A percentile compares a stretch with the other conserved stretches of the same genome.
These are phyloP conservation scores for Tolypocladium paradoxum DNA, from an alignment of 2,329 filamentous ascomycete species.

Conservation along the genomic window DNA sequence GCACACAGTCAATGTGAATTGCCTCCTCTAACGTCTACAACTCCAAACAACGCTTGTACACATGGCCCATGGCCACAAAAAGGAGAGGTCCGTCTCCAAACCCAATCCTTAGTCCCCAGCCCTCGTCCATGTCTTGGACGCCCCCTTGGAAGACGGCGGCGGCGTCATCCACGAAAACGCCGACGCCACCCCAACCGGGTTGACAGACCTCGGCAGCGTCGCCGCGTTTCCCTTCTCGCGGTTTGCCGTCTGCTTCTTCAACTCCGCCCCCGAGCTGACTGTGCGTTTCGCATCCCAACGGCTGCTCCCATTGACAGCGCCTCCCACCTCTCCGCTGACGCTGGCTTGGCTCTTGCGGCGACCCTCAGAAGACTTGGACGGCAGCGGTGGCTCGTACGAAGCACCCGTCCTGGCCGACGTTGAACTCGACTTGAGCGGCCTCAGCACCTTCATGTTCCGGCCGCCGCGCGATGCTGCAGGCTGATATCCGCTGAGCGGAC, in stretches of 20 bases:
- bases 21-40: not conserved
- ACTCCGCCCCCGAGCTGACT: slow-evolving; percentile 30
- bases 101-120: slow-evolving; percentile 6
- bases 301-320: slow-evolving; percentile 15
- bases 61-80: not conserved
- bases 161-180: slow-evolving; percentile 88
- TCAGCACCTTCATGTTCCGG: slow-evolving; percentile 82
- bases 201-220: slow-evolving; percentile 48
- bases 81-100: not conserved
- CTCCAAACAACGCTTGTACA: not conserved
- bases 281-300: slow-evolving; percentile 47
- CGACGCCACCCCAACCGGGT: slow-evolving; percentile 84
- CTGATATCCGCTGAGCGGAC: slow-evolving; percentile 56
- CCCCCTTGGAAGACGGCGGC: slow-evolving; percentile 15
- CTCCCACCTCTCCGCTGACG: slow-evolving; percentile 16
- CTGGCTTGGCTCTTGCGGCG: slow-evolving; percentile 43
- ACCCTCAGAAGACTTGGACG: slow-evolving; percentile 36
- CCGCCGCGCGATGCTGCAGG: slow-evolving; percentile 45
- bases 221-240: slow-evolving; percentile 26
- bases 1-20: not conserved
- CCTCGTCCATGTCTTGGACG: slow-evolving; percentile 22
- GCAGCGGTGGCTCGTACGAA: slow-evolving; percentile 39
- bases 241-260: slow-evolving; percentile 20
- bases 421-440: slow-evolving; percentile 58
- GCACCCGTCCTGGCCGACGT: slow-evolving; percentile 37